Base-by-base conservation (phyloP, 108 stramenopile species). In the Aureococcus anophagefferens region DNA sequence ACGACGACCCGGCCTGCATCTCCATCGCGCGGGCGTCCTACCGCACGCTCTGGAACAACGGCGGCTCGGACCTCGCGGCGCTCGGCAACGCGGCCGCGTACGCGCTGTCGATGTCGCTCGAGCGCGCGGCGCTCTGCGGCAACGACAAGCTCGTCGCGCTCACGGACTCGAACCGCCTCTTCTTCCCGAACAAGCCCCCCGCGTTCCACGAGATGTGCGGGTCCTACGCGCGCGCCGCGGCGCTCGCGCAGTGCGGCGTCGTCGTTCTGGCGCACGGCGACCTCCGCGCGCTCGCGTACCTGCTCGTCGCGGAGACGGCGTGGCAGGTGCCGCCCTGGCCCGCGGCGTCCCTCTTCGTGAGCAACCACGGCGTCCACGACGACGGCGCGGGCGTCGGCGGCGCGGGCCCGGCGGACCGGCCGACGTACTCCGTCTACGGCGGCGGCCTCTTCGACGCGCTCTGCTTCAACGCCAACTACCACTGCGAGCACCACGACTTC, bases 401-500 rank as follows among this genome's bases (percentile, higher is more conserved):
- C 3, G 84, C 86, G 67, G 72, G 69, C n/a, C 89, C 89, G 0
- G n/a, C n/a, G n/a, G 82, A 85, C 1, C 79, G 80, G 17, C 84
- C 84, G 21, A 90, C 89, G 13, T 88, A 90, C 40, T 11, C 9
- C 40, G 40, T 44, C 9, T 44, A 44, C 13, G 40, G 40, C 9
- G 40, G 40, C 9, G 9, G 9, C 40, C 13, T 5, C 9, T 30
- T 64, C 31, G 63, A 30, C 25, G 37, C 86, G 3, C 76, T 88
- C 30, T 88, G 87, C 1, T 68, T 89, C 66, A 86, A 86, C 17
- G 89, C 89, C 21, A 88, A 88, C 69, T 91, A 86, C 80, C 90
- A 91, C 76, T 80, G 80, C 37, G 90, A 91, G 71, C 90, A 91
- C 80, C 90, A 91, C 69, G 90, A 91, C 46, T 91, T 91, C 79